Evolutionary conservation across 164 flowering plant species (phyloP), one percentile per base, ranked within the genome.

Genomic region (Umbellularia californica): DNA sequence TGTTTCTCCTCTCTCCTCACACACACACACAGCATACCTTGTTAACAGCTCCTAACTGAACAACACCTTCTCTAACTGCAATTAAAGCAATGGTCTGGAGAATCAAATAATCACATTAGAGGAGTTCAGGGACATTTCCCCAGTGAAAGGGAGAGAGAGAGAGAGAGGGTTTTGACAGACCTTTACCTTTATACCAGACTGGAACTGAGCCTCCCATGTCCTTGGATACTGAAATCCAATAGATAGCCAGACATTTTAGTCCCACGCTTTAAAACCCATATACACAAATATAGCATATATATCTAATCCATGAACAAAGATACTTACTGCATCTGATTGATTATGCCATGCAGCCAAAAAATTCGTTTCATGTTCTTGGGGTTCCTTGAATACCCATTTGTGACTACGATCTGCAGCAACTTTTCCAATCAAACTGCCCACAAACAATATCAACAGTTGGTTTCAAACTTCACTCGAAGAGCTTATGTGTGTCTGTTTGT

Each of bases 181-280:
- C 22, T 35, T 50, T 78, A 94, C 99, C 97, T 95, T 90, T 67
- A 95, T 87, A 76, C 99, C 97, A 69, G 94, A 89, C 78, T 90
- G 97, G 75, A 95, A 95, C 83, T 95, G 99, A 30, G 99, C 97
- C 79, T 95, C 96, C 99, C 99, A 95, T 68, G 99, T 93, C 86
- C 99, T 92, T 60, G 99, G 99, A 41, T 86, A 89, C 99, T 95
- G 91, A 66, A 72, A 74, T 65, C 25, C 41, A 71, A 24, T 3
- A 70, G 33, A 50, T 50, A 22, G 13, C 28, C 6, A 22, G 3
- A 41, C 20, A 35, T 64, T 35, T 63, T n/a, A 73, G 22, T 3
- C 28, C 68, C 30, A 25, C 24, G 25, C 15, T 7, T 22, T 11
- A 25, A 30, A 62, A 52, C 24, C 6, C 11, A 41, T 5, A 41